Evolutionary conservation across 202 grass and related monocot genomes (phyloP).

Genomic region (Schoenoplectus triqueter): DNA sequence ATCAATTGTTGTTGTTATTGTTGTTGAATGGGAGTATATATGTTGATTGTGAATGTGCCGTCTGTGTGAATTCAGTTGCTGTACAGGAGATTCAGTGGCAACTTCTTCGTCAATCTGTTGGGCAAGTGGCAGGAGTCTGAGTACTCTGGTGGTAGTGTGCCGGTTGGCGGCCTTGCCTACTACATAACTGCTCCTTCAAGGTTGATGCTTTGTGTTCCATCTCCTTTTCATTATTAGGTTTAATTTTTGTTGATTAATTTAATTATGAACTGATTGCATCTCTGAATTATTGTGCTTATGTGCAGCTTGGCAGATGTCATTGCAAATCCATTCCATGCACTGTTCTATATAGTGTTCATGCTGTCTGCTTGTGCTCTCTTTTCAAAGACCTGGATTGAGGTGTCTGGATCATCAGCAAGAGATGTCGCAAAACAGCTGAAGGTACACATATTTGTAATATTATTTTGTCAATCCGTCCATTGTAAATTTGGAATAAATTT

Average conservation of each 20-base stretch:
- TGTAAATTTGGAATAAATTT: not conserved
- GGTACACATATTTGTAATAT: slow-evolving; percentile 43
- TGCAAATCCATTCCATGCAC: slow-evolving; percentile 83
- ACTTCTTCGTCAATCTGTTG: slow-evolving; percentile 77
- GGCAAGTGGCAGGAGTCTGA: slow-evolving; percentile 90
- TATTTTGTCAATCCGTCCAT: slow-evolving; percentile 1
- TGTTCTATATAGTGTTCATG: slow-evolving; percentile 89
- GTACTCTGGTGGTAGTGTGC: slow-evolving; percentile 73
- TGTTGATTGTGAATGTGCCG: slow-evolving; percentile 33
- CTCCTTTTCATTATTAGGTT: slow-evolving; percentile 24
- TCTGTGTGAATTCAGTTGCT: slow-evolving; percentile 56
- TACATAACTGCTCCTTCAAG: slow-evolving; percentile 89
- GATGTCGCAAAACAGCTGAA: slow-evolving; percentile 88
- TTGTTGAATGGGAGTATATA: slow-evolving; percentile 18
- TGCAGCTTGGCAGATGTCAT: slow-evolving; percentile 77
- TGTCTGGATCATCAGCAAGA: slow-evolving; percentile 82
- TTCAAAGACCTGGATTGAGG: slow-evolving; percentile 93
- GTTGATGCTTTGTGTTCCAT: slow-evolving; percentile 39
- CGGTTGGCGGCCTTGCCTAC: slow-evolving; percentile 84
- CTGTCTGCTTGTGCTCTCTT: slow-evolving; percentile 82
- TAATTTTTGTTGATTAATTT: slow-evolving; percentile 38
- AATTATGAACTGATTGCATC: slow-evolving; percentile 7
- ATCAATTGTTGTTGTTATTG: slow-evolving; percentile 13
- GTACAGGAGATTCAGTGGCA: slow-evolving; percentile 80
- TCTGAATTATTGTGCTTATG: slow-evolving; percentile 31